phyloP scores from a whole-genome alignment of 1,284 basidiomycete genomes.

The Amylostereum chailletii region DNA sequence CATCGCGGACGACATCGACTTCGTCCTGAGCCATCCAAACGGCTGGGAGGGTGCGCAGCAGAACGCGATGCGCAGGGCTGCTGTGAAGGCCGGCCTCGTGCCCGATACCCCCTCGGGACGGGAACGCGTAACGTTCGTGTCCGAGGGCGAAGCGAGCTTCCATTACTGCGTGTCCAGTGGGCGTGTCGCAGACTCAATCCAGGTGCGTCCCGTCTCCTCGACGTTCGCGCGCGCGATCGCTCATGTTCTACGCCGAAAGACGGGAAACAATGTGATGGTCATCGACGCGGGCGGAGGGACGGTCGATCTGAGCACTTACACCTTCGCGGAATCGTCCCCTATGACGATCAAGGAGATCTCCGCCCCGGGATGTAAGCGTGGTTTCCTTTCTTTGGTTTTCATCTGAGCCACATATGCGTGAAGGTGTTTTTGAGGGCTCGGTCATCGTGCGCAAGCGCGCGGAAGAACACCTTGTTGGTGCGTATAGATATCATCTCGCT shows the following conservation, averaged over 20 bases:
- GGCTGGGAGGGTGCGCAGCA: conserved; percentile 30
- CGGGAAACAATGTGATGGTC: conserved; percentile 8
- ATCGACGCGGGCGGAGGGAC: conserved; percentile 13
- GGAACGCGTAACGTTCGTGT: conserved; percentile 28
- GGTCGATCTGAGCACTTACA: conserved; percentile 11
- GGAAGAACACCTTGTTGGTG: conserved; percentile 19
- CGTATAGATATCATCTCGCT: conserved; percentile 2
- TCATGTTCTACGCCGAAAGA: background rate
- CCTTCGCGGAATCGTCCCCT: conserved; percentile 2
- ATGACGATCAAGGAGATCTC: conserved; percentile 7
- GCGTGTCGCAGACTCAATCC: conserved; percentile 19
- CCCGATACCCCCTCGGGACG: conserved; percentile 16
- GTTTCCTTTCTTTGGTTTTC: background rate
- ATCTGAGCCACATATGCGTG: background rate
- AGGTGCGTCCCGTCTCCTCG: conserved; percentile 12
- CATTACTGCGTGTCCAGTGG: conserved; percentile 31
- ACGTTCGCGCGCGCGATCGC: background rate
- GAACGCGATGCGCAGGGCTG: conserved; percentile 23
- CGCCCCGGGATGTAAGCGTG: conserved; percentile 4
- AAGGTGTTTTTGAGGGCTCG: conserved; percentile 28
- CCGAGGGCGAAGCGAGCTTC: conserved; percentile 36
- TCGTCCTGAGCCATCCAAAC: conserved; percentile 27
- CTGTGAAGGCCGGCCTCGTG: conserved; percentile 20
- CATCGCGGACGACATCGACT: conserved; percentile 16
- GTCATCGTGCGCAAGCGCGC: conserved; percentile 37